Evolutionary conservation across 805 yeast species (phyloP).

Genomic region (Helenozyma rhizophorensis): DNA sequence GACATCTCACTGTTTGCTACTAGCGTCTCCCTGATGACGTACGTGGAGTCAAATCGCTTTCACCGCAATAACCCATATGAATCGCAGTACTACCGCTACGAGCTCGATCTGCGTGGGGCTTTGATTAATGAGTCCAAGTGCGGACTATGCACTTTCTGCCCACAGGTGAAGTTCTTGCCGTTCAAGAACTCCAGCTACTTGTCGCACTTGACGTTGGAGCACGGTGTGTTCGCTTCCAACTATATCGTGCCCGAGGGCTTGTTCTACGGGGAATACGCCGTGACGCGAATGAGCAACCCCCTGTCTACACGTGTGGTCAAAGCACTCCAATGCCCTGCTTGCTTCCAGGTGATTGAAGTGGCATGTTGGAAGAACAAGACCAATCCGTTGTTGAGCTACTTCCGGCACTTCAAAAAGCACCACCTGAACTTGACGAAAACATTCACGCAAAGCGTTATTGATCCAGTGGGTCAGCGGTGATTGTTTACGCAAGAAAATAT

Average conservation of each 20-base stretch:
- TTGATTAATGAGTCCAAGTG: constrained; percentile 23
- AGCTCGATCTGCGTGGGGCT: constrained; percentile 18
- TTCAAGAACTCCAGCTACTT: constrained; percentile 31
- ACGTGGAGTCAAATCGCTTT: constrained; percentile 20
- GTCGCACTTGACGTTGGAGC: constrained; percentile 31
- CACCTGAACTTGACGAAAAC: constrained; percentile 17
- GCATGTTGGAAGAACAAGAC: constrained; percentile 27
- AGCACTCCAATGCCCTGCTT: constrained; percentile 26
- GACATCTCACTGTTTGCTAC: constrained; percentile 14
- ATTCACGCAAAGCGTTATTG: constrained; percentile 10
- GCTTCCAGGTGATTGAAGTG: constrained; percentile 23
- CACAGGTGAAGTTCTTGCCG: constrained; percentile 24
- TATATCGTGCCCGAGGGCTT: constrained; percentile 29
- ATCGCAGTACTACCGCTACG: constrained; percentile 28
- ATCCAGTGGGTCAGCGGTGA: no score
- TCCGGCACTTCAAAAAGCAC: constrained; percentile 26
- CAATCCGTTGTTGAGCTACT: constrained; percentile 25
- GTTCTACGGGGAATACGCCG: constrained; percentile 22
- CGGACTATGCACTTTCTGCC: constrained; percentile 32
- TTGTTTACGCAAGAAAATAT: no score
- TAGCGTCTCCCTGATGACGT: constrained; percentile 20
- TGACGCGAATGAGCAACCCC: constrained; percentile 14
- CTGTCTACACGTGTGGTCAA: constrained; percentile 17
- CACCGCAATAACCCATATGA: constrained; percentile 24
- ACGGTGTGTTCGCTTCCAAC: constrained; percentile 30